These are phyloP conservation scores for Trichoderma sp. DNA, from an alignment of 2,329 filamentous ascomycete species.

Conservation along the genomic window DNA sequence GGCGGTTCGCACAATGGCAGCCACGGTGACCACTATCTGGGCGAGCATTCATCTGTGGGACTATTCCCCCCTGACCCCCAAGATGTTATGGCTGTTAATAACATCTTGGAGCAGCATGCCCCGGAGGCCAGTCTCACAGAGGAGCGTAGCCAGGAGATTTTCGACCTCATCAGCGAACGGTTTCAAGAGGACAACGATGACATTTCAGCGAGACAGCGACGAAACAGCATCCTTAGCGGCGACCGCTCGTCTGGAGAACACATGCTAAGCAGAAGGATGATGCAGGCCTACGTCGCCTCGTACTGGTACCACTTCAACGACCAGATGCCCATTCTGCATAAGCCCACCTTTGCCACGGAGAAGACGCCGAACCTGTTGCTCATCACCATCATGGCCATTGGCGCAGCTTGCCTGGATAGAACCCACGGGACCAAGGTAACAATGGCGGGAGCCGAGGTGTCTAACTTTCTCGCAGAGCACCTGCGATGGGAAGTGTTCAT, in stretches of 20 bases:
- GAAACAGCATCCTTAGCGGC: slow-evolving; percentile 76
- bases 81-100: slow-evolving; percentile 88
- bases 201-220: slow-evolving; percentile 71
- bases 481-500: slow-evolving; percentile 96
- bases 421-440: slow-evolving; percentile 74
- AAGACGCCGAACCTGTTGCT: slow-evolving; percentile 82
- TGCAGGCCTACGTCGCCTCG: slow-evolving; percentile 90
- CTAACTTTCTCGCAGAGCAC: slow-evolving; percentile 90
- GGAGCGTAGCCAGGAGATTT: slow-evolving; percentile 80
- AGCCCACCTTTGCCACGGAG: slow-evolving; percentile 88
- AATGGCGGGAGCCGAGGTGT: slow-evolving; percentile 76
- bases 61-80: slow-evolving; percentile 65
- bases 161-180: slow-evolving; percentile 76
- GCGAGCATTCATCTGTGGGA: slow-evolving; percentile 52
- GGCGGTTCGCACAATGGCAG: slow-evolving; percentile 51
- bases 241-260: slow-evolving; percentile 67
- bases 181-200: slow-evolving; percentile 77
- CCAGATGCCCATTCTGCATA: slow-evolving; percentile 91
- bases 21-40: slow-evolving; percentile 50
- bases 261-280: slow-evolving; percentile 85
- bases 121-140: slow-evolving; percentile 83
- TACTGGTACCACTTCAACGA: slow-evolving; percentile 96
- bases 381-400: slow-evolving; percentile 88
- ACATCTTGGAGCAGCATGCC: slow-evolving; percentile 75
- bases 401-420: slow-evolving; percentile 85